Base-by-base conservation (phyloP, 768 basidiomycete genomes). In the Coprinopsis strossmayeri region DNA sequence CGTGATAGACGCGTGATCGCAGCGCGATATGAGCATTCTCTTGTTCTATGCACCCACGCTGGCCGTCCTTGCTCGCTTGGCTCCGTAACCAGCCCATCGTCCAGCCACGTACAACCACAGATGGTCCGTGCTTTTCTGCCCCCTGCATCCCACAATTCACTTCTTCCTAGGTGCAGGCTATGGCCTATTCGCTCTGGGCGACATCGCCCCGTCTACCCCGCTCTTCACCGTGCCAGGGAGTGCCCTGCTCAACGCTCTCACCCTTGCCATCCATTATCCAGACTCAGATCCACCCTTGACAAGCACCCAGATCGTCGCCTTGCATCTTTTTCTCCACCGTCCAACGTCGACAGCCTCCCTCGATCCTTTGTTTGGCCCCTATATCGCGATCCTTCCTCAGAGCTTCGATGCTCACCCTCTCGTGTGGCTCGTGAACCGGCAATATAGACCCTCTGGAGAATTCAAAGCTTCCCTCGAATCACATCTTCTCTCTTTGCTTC, bases 321-420 rank as follows among this genome's bases (percentile, higher is more conserved):
- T 97, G 51, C 91, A 96, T 69, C 71, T 96, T 9, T 72, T 79
- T 34, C 67, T 93, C 1, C 74, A 87, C 64, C 76, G 75, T 35
- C 85, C 84, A 1, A 46, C 51, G 27, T 57, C 56, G 32, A 53
- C 49, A n/a, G 58, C 60, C 5, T 62, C 58, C 15, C 81, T 79
- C 18, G 85, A 88, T 56, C 68, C 74, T 55, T 62, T 61, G 12
- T 84, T 83, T 62, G 79, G 84, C 23, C 84, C 89, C 1, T 96
- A 91, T 61, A 81, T 96, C 39, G 81, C 84, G 0, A 73, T 81
- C 1, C 67, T 97, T 23, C 95, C 95, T 2, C 61, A 61, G 47
- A 65, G 81, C 24, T 94, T 98, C 62, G 72, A 72, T 34, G 69
- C 70, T 21, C 92, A 96, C 66, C 95, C 94, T 3, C 69, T 96